phyloP scores from a whole-genome alignment of 108 stramenopile genomes.

The Aurantiochytrium sp. region DNA sequence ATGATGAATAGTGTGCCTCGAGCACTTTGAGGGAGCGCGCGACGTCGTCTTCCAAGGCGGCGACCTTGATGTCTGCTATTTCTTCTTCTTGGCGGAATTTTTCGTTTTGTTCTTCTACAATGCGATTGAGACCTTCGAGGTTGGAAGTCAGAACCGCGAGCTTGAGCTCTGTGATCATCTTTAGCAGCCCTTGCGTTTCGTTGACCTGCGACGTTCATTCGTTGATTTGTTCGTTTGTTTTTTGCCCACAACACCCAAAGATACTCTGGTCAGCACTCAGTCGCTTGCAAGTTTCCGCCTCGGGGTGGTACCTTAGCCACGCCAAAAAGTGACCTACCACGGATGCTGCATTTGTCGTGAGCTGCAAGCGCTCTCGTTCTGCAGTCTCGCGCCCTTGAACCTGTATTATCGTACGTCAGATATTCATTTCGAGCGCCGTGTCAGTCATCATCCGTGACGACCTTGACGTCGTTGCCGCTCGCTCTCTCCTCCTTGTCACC shows the following conservation, averaged over 20 bases:
- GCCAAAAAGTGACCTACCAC: background rate
- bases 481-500: background rate
- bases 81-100: background rate
- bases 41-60: background rate
- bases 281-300: background rate
- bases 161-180: conserved; percentile 12
- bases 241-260: background rate
- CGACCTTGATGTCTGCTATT: background rate
- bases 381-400: background rate
- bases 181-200: background rate
- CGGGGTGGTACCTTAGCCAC: no score
- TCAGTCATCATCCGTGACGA: background rate
- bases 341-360: background rate
- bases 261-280: background rate
- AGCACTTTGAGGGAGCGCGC: background rate
- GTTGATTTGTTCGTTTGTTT: background rate
- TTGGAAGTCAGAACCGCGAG: conserved; percentile 9
- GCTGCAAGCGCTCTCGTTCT: background rate
- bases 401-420: background rate
- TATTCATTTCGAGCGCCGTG: background rate
- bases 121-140: background rate
- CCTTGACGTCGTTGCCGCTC: background rate
- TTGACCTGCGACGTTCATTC: background rate
- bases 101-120: background rate
- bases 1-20: background rate